Conservation (phyloP, 768 basidiomycete genomes). For the Suillus discolor region DNA sequence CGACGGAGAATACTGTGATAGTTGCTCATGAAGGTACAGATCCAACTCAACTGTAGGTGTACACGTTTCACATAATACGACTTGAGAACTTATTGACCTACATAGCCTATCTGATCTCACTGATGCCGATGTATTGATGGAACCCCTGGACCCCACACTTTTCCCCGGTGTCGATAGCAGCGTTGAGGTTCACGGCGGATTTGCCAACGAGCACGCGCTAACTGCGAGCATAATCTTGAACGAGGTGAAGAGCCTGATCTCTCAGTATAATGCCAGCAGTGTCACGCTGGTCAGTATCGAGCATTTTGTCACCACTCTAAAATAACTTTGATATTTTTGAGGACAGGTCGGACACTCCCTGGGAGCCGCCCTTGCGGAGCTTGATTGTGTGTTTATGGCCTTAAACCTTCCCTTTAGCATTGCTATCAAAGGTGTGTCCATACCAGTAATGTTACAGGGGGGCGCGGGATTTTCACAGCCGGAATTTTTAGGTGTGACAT, state of each 20-base stretch:
- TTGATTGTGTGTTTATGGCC: slow-evolving; percentile 50
- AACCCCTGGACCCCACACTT: slow-evolving; percentile 43
- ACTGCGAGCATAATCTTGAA: slow-evolving; percentile 48
- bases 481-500: slow-evolving; percentile 23
- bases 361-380: slow-evolving; percentile 54
- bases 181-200: slow-evolving; percentile 56
- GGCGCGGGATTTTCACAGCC: neutral
- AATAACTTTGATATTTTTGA: neutral
- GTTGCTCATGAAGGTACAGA: slow-evolving; percentile 67
- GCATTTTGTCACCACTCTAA: slow-evolving; percentile 6
- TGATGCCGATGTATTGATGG: slow-evolving; percentile 45
- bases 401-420: slow-evolving; percentile 47
- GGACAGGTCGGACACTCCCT: slow-evolving; percentile 50
- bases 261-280: slow-evolving; percentile 36
- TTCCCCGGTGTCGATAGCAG: slow-evolving; percentile 55
- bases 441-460: neutral
- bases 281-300: slow-evolving; percentile 42
- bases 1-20: slow-evolving; percentile 50
- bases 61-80: neutral
- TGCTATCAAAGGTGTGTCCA: slow-evolving; percentile 24
- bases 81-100: neutral
- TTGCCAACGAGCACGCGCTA: slow-evolving; percentile 50
- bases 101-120: slow-evolving; percentile 52
- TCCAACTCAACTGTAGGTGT: slow-evolving; percentile 50
- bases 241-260: slow-evolving; percentile 44